Conservation (phyloP, 805 yeast genomes). For the Candida ascalaphidarum region DNA sequence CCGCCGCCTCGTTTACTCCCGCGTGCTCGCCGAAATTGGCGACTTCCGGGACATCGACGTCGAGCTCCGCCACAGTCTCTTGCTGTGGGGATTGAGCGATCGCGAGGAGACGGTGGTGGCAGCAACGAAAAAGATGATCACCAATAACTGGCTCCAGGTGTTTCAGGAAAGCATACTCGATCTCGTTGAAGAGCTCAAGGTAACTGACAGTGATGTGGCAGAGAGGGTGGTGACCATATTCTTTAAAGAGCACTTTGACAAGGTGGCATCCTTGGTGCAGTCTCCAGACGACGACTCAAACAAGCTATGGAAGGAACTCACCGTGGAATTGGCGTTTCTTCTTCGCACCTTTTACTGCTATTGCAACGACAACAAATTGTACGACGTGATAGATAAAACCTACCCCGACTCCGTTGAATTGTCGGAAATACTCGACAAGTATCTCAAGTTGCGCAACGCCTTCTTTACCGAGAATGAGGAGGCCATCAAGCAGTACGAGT, state of each 20-base stretch:
- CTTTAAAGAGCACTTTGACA: conserved; percentile 54
- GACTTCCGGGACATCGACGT: conserved; percentile 46
- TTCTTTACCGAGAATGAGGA: conserved; percentile 13
- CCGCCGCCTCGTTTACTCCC: conserved; percentile 64
- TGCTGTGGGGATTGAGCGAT: conserved; percentile 83
- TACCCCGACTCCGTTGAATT: conserved; percentile 76
- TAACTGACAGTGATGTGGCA: conserved; percentile 59
- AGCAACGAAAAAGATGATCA: conserved; percentile 67
- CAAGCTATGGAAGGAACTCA: conserved; percentile 66
- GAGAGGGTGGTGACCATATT: conserved; percentile 57
- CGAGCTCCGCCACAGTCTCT: conserved; percentile 52
- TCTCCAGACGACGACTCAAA: conserved; percentile 51
- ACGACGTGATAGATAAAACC: conserved; percentile 51
- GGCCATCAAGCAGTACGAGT: conserved; percentile 7
- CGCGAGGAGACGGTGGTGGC: conserved; percentile 65
- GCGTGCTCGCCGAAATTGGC: conserved; percentile 59
- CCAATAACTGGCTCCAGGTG: conserved; percentile 62
- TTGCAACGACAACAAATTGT: conserved; percentile 46
- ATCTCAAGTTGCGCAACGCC: conserved; percentile 40
- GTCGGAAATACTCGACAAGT: conserved; percentile 49
- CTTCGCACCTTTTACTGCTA: conserved; percentile 58
- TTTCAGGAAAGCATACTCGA: conserved; percentile 65
- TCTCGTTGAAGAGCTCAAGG: conserved; percentile 63
- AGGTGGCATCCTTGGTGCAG: conserved; percentile 50
- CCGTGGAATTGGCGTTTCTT: conserved; percentile 69